Evolutionary conservation across 2,329 filamentous ascomycete genomes (phyloP).

Genomic region (Drechslerella stenobrocha): DNA sequence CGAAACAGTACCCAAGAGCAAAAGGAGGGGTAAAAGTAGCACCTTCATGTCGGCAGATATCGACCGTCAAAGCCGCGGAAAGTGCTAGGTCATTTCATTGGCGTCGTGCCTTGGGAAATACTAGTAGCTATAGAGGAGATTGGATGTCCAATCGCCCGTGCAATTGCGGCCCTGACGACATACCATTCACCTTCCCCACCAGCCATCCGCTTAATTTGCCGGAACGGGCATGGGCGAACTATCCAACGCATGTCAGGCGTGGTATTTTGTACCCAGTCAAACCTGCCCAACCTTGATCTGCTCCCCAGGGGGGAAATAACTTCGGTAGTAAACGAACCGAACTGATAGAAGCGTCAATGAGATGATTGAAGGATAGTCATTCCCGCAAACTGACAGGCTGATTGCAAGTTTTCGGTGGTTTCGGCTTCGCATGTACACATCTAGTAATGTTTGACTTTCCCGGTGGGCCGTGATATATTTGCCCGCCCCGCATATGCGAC

Average conservation of each 20-base stretch:
- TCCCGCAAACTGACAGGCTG: too few species aligned
- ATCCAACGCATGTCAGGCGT: constrained; percentile 25
- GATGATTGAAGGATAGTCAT: too few species aligned
- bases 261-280: constrained; percentile 6
- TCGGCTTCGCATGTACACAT: too few species aligned
- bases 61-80: not conserved
- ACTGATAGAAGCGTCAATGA: too few species aligned
- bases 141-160: constrained; percentile 1
- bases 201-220: constrained; percentile 40
- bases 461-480: too few species aligned
- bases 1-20: constrained; percentile 5
- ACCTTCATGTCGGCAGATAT: constrained; percentile 20
- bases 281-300: too few species aligned
- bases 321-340: too few species aligned
- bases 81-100: constrained; percentile 6
- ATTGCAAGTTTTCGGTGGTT: too few species aligned
- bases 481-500: not conserved
- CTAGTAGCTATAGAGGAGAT: not conserved
- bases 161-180: constrained; percentile 23
- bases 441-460: not conserved
- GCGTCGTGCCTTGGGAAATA: not conserved
- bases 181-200: constrained; percentile 8
- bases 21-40: constrained; percentile 11
- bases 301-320: too few species aligned
- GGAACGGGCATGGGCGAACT: constrained; percentile 3